Conservation (phyloP, 2,329 filamentous ascomycete species). For the Aureobasidium sp. region DNA sequence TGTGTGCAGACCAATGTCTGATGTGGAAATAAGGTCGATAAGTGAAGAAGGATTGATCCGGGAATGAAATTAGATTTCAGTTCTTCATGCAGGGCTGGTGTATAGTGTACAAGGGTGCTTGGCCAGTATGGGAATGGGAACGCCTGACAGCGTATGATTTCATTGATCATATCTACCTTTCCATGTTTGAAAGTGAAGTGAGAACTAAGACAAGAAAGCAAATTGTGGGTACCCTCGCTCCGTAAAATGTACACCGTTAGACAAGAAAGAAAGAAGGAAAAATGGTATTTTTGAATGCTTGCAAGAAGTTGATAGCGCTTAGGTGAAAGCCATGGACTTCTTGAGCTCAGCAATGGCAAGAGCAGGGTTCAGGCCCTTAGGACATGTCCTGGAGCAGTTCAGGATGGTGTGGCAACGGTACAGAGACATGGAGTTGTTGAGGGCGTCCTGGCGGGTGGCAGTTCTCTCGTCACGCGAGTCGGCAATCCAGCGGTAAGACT, state of each 20-base stretch:
- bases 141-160: conserved; percentile 3
- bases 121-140: background rate
- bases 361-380: conserved; percentile 95
- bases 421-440: conserved; percentile 98
- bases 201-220: conserved; percentile 7
- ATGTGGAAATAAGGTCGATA: too few relatives aligned
- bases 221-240: conserved; percentile 6
- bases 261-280: background rate
- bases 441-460: conserved; percentile 76
- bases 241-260: background rate
- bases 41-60: background rate
- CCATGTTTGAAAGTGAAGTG: background rate
- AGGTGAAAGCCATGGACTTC: conserved; percentile 74
- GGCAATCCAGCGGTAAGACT: conserved; percentile 95
- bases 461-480: conserved; percentile 91
- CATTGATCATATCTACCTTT: background rate
- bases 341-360: conserved; percentile 96
- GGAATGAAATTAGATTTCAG: background rate
- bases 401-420: conserved; percentile 99
- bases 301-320: background rate
- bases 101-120: background rate
- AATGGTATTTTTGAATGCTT: background rate
- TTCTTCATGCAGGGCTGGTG: background rate
- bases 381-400: conserved; percentile 96
- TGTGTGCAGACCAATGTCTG: too few relatives aligned